A percentile compares a stretch with the other conserved stretches of the same genome.
Conservation (phyloP, 805 yeast species). For the Candida xiaguanensis region DNA sequence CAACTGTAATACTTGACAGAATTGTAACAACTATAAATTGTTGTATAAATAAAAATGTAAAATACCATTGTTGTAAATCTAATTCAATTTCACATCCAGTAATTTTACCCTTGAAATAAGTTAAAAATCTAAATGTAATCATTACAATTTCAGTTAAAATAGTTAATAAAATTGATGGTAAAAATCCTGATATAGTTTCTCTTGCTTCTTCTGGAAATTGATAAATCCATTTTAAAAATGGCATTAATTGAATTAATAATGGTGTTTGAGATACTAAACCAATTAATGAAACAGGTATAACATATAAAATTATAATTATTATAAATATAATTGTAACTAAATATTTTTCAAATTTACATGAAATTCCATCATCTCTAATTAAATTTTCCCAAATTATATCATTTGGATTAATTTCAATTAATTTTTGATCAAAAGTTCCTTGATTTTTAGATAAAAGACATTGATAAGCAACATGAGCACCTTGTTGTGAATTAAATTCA, state of each 20-base stretch:
- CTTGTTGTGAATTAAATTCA: constrained; percentile 52
- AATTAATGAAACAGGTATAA: constrained; percentile 78
- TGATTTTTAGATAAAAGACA: constrained; percentile 43
- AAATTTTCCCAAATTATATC: constrained; percentile 75
- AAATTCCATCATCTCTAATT: constrained; percentile 30
- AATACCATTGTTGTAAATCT: constrained; percentile 76
- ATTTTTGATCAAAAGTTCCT: constrained; percentile 39
- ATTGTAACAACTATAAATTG: constrained; percentile 80
- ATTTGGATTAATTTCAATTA: constrained; percentile 56
- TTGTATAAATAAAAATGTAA: constrained; percentile 75
- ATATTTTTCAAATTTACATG: constrained; percentile 35
- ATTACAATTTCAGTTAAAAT: constrained; percentile 63
- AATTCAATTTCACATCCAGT: constrained; percentile 63
- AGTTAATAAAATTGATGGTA: constrained; percentile 67
- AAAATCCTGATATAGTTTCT: constrained; percentile 53
- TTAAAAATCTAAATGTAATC: constrained; percentile 49
- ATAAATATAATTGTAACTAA: constrained; percentile 46
- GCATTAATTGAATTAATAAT: constrained; percentile 56
- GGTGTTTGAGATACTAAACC: constrained; percentile 76
- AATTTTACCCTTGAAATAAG: constrained; percentile 52
- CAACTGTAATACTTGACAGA: constrained; percentile 70
- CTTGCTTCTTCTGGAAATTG: constrained; percentile 50
- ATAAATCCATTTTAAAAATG: constrained; percentile 55
- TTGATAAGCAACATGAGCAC: constrained; percentile 66
- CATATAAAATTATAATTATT: constrained; percentile 57